Base-by-base conservation (phyloP, 805 yeast genomes). In the Danielozyma ontarioensis region DNA sequence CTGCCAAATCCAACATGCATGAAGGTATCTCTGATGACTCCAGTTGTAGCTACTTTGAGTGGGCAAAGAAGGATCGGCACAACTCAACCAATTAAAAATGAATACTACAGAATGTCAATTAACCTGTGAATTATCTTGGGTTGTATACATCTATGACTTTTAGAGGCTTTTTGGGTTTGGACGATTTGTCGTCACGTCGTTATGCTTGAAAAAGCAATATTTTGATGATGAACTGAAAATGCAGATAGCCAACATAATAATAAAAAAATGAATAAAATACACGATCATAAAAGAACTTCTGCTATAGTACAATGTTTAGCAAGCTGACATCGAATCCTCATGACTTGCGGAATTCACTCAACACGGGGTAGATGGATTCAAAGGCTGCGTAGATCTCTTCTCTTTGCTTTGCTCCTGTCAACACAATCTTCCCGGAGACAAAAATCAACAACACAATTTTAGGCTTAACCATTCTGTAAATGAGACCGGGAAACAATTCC, bases 391-490 rank as follows among this genome's bases (percentile, higher is more conserved):
- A 93, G 44, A 93, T 93, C 62, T 93, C 98, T 60, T 93, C 97
- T 62, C 98, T 83, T 63, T 93, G 97, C 61, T 93, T 93, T 13
- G 98, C 98, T 71, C 98, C 98, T 5, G 98, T 93, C 48, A 93
- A 70, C 33, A 93, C 98, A 63, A 93, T 93, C 62, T 93, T 93
- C 22, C 98, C 98, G 18, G 95, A 84, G 31, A 93, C 98, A 60
- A 93, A 93, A 49, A 93, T 89, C 64, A 93, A 74, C 53, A 93
- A 68, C 33, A 93, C 98, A 64, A 93, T 93, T 62, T 93, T 93
- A 13, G 98, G 98, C 60, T 90, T 90, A 49, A 93, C 98, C 98
- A 93, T 93, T 74, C 98, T 87, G 72, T 93, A 93, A 65, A 93
- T 93, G 50, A 93, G 74, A 54, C 98, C 98, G 3, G 98, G 98